Percentiles rank a stretch among this genome's conserved stretches.
Evolutionary conservation across 75 land plant species (phyloP).

Genomic region (Sequoiadendron giganteum): DNA sequence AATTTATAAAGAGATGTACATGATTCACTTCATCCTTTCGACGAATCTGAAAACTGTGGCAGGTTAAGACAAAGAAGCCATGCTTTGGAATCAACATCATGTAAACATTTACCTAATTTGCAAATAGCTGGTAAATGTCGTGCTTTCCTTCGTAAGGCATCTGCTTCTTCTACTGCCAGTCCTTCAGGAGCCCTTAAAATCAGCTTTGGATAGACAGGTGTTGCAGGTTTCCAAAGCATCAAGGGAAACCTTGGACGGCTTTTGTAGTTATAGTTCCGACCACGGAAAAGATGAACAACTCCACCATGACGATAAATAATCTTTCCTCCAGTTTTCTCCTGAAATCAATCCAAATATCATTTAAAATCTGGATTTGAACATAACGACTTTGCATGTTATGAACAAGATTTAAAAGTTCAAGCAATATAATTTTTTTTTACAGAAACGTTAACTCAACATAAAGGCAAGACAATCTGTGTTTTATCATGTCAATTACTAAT

Average conservation of each 20-base stretch:
- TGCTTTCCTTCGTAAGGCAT: constrained; percentile 63
- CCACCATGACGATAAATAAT: constrained; percentile 70
- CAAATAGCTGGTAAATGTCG: constrained; percentile 61
- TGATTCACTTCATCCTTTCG: not conserved
- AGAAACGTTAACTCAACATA: no score
- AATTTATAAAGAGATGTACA: not conserved
- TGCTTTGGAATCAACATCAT: not conserved
- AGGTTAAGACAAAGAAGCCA: not conserved
- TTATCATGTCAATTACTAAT: no score
- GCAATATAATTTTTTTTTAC: no score
- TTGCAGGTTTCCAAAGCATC: constrained; percentile 92
- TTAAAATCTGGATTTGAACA: not conserved
- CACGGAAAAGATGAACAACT: constrained; percentile 74
- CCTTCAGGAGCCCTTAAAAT: constrained; percentile 71
- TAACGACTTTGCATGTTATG: not conserved
- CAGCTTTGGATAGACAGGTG: constrained; percentile 85
- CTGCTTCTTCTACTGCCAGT: constrained; percentile 74
- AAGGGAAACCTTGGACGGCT: constrained; percentile 78
- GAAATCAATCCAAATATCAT: constrained; percentile 15
- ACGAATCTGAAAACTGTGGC: not conserved
- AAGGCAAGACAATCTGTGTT: no score
- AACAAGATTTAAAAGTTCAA: not conserved
- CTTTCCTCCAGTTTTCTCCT: constrained; percentile 95
- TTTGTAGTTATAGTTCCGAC: constrained; percentile 85
- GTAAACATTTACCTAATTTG: constrained; percentile 28